Evolutionary conservation across 2,329 filamentous ascomycete species (phyloP).

Genomic region (Phaeosphaeriaceae sp.): DNA sequence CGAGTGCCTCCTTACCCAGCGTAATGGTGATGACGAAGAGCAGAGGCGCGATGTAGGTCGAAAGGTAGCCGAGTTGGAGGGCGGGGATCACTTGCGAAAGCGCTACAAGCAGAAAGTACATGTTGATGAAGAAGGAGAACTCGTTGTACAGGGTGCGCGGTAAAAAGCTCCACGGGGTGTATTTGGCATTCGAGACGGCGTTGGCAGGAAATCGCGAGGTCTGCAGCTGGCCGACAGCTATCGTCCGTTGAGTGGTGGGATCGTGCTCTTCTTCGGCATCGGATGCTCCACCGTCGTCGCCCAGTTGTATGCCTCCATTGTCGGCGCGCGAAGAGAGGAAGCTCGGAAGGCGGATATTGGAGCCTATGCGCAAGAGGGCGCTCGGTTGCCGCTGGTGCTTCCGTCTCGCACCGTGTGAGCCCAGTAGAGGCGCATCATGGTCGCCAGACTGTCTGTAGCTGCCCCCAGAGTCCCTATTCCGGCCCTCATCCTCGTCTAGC

Average conservation of each 20-base stretch:
- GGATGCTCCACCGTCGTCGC: constrained; percentile 42
- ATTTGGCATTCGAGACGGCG: constrained; percentile 95
- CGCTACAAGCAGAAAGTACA: constrained; percentile 96
- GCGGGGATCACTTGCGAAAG: constrained; percentile 91
- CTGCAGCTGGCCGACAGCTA: constrained; percentile 79
- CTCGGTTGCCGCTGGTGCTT: constrained; percentile 35
- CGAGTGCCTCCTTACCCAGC: constrained; percentile 92
- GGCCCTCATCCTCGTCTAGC: constrained; percentile 68
- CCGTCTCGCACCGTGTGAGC: constrained; percentile 43
- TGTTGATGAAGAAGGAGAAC: constrained; percentile 99
- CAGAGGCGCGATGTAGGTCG: constrained; percentile 91
- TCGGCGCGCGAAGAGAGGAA: constrained; percentile 60
- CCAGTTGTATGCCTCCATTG: constrained; percentile 33
- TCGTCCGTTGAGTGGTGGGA: constrained; percentile 74
- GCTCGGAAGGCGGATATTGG: constrained; percentile 69
- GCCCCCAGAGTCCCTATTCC: constrained; percentile 65
- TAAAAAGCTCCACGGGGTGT: constrained; percentile 92
- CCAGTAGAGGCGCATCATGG: constrained; percentile 79
- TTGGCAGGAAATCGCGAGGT: constrained; percentile 84
- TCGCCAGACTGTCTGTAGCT: constrained; percentile 64
- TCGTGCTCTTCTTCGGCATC: constrained; percentile 58
- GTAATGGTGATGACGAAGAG: constrained; percentile 93
- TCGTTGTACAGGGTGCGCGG: constrained; percentile 97
- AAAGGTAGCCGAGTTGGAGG: constrained; percentile 90
- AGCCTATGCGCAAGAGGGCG: constrained; percentile 57